Evolutionary conservation across 2,329 filamentous ascomycete genomes (phyloP), one percentile per base, ranked within the genome.

Genomic region (Penicillium verrucosum): DNA sequence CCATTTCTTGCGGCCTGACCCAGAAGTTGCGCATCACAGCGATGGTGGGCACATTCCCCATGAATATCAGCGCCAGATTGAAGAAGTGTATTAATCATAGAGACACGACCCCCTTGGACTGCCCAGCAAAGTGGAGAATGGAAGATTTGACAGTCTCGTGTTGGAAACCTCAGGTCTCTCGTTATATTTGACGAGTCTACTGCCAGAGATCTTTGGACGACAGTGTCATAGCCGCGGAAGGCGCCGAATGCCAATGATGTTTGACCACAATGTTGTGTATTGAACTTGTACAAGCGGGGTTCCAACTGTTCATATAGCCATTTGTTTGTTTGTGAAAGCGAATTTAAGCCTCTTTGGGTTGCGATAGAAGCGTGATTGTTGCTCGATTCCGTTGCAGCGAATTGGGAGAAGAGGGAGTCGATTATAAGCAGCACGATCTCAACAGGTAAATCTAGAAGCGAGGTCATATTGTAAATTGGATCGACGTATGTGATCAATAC

Each of bases 71-170:
- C 30, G 14, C 40, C 49, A 21, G 14, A 27, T 44, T 34, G 21
- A 36, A 43, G 10, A 38, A 34, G 30, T 29, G 18, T 29, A 8
- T 37, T 16, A 10, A 30, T 18, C 30, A 52, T 44, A n/a, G 40
- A 42, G 16, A 34, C 2, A 7, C 45, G 30, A 12, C 49, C 49
- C n/a, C 49, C 40, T 10, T 44, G 40, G 11, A 25, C 49, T 36
- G 49, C 49, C 49, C 49, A 52, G 30, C 40, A 52, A 27, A 52
- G 30, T 21, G 49, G 49, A n/a, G 23, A 32, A 32, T 52, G 49
- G 8, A 23, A 18, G 16, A 36, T 16, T 25, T 16, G 3, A 36
- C 29, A 47, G 30, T n/a, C 5, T 16, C 21, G 14, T 23, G 44
- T 34, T 23, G 30, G 18, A 36, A 47, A 36, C 2, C 12, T 11